Evolutionary conservation across 192 early-diverging fungal species (phyloP).

Genomic region (Coemansia sp.): DNA sequence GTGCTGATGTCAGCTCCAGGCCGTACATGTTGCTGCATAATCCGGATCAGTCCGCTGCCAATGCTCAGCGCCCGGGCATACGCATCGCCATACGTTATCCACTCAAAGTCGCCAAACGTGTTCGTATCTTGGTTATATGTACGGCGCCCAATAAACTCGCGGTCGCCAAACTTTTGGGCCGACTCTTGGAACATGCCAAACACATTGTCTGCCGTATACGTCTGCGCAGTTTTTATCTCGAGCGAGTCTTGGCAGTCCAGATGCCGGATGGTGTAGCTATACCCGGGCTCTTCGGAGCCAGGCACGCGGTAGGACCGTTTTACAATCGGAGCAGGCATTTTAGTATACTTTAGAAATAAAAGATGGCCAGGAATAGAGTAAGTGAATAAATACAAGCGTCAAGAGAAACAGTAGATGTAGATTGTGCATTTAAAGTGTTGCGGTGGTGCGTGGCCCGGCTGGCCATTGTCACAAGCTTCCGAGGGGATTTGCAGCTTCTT

Average conservation of each 20-base stretch:
- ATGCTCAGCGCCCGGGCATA: conserved; percentile 62
- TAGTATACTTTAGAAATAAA: neutral
- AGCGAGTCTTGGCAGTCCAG: conserved; percentile 39
- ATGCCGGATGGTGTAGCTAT: conserved; percentile 49
- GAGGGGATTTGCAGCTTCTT: too few species aligned
- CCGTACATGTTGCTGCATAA: conserved; percentile 57
- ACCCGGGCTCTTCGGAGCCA: conserved; percentile 45
- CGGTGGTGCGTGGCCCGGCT: too few species aligned
- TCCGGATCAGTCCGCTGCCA: conserved; percentile 68
- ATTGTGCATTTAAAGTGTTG: too few species aligned
- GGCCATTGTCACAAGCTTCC: too few species aligned
- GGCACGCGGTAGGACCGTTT: conserved; percentile 53
- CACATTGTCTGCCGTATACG: conserved; percentile 37
- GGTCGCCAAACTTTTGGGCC: conserved; percentile 55
- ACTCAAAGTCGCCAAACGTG: conserved; percentile 66
- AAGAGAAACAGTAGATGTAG: too few species aligned
- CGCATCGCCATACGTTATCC: conserved; percentile 70
- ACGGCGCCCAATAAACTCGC: conserved; percentile 68
- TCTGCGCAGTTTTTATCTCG: conserved; percentile 16
- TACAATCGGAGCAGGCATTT: neutral
- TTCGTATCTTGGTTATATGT: conserved; percentile 60
- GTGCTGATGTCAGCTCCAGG: conserved; percentile 31
- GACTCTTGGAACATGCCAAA: conserved; percentile 52
- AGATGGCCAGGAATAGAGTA: too few species aligned
- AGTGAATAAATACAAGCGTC: too few species aligned